phyloP scores from a whole-genome alignment of 2,329 filamentous ascomycete genomes.

The Ophiostoma montium region DNA sequence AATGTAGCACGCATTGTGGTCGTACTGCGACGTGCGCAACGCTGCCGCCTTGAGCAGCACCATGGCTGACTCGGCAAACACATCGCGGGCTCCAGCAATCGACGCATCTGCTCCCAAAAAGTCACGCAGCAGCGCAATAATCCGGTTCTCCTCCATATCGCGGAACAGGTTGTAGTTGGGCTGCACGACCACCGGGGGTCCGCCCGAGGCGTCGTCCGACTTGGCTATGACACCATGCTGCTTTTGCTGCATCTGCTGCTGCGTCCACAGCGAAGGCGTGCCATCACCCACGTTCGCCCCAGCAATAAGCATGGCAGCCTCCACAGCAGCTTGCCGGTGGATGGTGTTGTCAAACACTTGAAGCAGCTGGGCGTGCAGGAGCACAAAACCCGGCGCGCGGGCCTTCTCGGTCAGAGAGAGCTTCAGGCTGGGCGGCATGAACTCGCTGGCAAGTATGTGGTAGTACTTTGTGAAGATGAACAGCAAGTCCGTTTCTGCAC shows the following conservation, averaged over 20 bases:
- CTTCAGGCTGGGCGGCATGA: slow-evolving; percentile 37
- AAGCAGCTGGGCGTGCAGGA: slow-evolving; percentile 72
- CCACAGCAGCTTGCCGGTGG: slow-evolving; percentile 52
- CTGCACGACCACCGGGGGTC: slow-evolving; percentile 36
- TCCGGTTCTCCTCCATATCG: slow-evolving; percentile 76
- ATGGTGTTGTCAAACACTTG: slow-evolving; percentile 70
- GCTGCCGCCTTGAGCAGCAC: slow-evolving; percentile 59
- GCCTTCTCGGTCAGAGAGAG: slow-evolving; percentile 41
- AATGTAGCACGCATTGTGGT: slow-evolving; percentile 73
- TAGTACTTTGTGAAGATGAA: slow-evolving; percentile 88
- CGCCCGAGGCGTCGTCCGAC: slow-evolving; percentile 23
- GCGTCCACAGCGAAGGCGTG: background rate
- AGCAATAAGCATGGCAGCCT: slow-evolving; percentile 23
- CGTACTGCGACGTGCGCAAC: slow-evolving; percentile 62
- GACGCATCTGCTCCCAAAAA: slow-evolving; percentile 45
- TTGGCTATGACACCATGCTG: slow-evolving; percentile 2
- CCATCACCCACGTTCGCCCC: background rate
- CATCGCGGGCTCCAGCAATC: slow-evolving; percentile 36
- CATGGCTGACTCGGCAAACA: slow-evolving; percentile 66
- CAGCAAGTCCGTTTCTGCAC: slow-evolving; percentile 76
- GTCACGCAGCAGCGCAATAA: slow-evolving; percentile 71
- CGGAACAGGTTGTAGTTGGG: slow-evolving; percentile 49
- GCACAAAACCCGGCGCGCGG: slow-evolving; percentile 60
- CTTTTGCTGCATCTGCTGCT: slow-evolving; percentile 4
- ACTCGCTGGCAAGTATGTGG: slow-evolving; percentile 63